Evolutionary conservation across 2,329 filamentous ascomycete genomes (phyloP).

Genomic region (Aspergillus ibericus): DNA sequence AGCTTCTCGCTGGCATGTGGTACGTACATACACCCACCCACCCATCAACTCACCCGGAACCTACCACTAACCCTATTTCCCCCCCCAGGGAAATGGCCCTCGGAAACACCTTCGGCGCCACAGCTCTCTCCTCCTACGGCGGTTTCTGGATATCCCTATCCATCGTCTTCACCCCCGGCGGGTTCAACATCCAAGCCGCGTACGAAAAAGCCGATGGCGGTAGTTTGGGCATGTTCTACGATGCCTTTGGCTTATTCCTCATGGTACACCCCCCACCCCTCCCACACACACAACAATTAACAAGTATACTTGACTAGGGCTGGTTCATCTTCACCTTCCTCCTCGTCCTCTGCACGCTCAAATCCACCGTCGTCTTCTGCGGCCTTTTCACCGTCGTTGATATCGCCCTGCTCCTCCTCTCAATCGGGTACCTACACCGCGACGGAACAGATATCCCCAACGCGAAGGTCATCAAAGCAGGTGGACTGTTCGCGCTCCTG

Average conservation of each 20-base stretch:
- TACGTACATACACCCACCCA: constrained; percentile 36
- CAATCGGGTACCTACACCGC: constrained; percentile 60
- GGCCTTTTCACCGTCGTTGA: constrained; percentile 72
- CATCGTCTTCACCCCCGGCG: constrained; percentile 64
- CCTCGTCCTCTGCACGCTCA: constrained; percentile 68
- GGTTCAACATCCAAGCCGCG: constrained; percentile 59
- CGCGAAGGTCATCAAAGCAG: constrained; percentile 60
- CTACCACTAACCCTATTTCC: neutral
- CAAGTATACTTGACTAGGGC: constrained; percentile 42
- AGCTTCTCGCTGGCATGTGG: constrained; percentile 80
- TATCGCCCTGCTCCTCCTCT: constrained; percentile 69
- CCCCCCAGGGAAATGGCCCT: constrained; percentile 69
- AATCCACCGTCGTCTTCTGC: constrained; percentile 74
- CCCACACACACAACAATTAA: neutral
- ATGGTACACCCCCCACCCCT: constrained; percentile 40
- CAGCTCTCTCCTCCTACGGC: constrained; percentile 72
- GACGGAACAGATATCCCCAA: constrained; percentile 42
- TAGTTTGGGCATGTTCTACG: constrained; percentile 47
- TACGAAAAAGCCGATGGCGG: constrained; percentile 34
- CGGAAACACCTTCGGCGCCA: constrained; percentile 77
- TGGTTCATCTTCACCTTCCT: constrained; percentile 82
- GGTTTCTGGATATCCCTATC: constrained; percentile 77
- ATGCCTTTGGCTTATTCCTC: constrained; percentile 69
- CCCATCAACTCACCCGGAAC: neutral
- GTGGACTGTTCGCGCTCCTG: constrained; percentile 71